phyloP scores from a whole-genome alignment of 805 yeast species.

The Candida argentea region DNA sequence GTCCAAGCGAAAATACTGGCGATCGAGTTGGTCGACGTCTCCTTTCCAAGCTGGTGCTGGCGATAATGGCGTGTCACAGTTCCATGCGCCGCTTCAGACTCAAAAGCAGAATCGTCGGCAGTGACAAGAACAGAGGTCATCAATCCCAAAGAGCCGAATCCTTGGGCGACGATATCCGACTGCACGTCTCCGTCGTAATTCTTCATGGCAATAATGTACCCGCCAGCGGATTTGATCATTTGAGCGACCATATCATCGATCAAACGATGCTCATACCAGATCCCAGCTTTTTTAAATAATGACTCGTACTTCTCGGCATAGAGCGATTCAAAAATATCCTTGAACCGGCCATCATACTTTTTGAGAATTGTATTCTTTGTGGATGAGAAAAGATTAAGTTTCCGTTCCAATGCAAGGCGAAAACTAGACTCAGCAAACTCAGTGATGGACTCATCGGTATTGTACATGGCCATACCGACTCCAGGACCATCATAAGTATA shows the following conservation, averaged over 20 bases:
- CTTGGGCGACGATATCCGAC: slow-evolving; percentile 80
- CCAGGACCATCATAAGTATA: slow-evolving; percentile 59
- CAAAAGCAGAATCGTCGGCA: slow-evolving; percentile 81
- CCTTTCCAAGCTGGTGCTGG: slow-evolving; percentile 73
- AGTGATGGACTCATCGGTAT: slow-evolving; percentile 65
- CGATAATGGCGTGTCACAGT: slow-evolving; percentile 82
- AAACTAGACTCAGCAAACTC: slow-evolving; percentile 78
- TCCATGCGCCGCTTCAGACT: slow-evolving; percentile 82
- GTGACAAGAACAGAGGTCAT: slow-evolving; percentile 80
- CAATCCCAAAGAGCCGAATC: slow-evolving; percentile 74
- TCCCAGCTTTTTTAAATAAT: slow-evolving; percentile 48
- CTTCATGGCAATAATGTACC: slow-evolving; percentile 70
- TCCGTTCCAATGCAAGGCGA: slow-evolving; percentile 57
- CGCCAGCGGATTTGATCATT: slow-evolving; percentile 79
- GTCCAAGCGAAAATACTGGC: slow-evolving; percentile 84
- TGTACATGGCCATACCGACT: slow-evolving; percentile 76
- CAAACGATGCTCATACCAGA: slow-evolving; percentile 71
- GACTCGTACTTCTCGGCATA: slow-evolving; percentile 48
- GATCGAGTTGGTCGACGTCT: slow-evolving; percentile 76
- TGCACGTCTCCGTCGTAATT: slow-evolving; percentile 85
- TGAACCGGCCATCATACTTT: slow-evolving; percentile 75
- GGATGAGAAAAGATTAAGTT: slow-evolving; percentile 55
- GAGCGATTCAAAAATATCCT: slow-evolving; percentile 64
- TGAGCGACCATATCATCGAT: slow-evolving; percentile 88
- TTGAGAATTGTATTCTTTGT: slow-evolving; percentile 77